Evolutionary conservation across 1,284 basidiomycete genomes (phyloP).

Genomic region (Puccinia coronata): DNA sequence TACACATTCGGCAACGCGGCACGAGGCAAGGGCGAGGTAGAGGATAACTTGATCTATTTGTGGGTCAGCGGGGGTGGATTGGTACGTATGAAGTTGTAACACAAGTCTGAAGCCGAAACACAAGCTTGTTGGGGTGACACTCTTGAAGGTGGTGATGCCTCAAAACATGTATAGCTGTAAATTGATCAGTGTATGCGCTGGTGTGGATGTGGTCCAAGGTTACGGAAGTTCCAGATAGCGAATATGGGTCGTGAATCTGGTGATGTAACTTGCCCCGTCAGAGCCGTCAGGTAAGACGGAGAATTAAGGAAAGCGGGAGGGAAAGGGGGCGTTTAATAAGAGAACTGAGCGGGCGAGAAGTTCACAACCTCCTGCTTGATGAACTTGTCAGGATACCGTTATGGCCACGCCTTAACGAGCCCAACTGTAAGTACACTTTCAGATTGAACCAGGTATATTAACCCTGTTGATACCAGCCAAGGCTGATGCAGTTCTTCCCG

Average conservation of each 20-base stretch:
- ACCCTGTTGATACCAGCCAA: too few relatives aligned
- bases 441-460: too few relatives aligned
- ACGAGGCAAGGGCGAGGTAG: not conserved
- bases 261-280: conserved; percentile 16
- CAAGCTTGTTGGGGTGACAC: conserved; percentile 6
- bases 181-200: not conserved
- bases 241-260: not conserved
- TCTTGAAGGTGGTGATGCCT: not conserved
- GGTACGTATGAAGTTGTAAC: not conserved
- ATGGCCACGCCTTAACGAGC: too few relatives aligned
- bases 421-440: too few relatives aligned
- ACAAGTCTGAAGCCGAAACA: not conserved
- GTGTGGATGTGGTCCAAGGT: not conserved
- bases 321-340: too few relatives aligned
- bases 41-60: not conserved
- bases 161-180: not conserved
- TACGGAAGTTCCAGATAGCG: not conserved
- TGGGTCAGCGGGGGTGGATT: not conserved
- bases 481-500: too few relatives aligned
- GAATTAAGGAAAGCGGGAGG: too few relatives aligned
- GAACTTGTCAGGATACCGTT: too few relatives aligned
- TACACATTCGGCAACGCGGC: conserved; percentile 19
- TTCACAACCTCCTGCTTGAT: too few relatives aligned
- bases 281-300: conserved; percentile 1
- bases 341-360: too few relatives aligned